Evolutionary conservation across 257 asterid genomes (phyloP).

Genomic region (Eustoma russellianum): DNA sequence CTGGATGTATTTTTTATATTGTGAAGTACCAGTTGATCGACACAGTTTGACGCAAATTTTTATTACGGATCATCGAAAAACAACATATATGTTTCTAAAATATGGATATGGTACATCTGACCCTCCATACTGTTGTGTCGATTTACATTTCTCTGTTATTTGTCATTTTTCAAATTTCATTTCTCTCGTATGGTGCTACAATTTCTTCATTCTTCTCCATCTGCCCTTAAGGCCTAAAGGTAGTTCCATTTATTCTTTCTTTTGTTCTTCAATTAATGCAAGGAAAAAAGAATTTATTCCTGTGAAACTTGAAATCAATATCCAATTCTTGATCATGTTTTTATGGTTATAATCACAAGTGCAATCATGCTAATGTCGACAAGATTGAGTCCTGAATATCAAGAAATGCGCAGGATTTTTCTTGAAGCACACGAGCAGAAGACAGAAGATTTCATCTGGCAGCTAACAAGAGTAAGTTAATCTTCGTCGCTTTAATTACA

Average conservation of each 20-base stretch:
- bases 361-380: background rate
- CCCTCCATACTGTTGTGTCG: no score
- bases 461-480: constrained; percentile 1
- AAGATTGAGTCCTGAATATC: background rate
- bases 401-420: background rate
- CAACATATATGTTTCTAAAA: no score
- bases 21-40: no score
- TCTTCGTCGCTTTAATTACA: background rate
- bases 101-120: no score
- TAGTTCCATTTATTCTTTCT: background rate
- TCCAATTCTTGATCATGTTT: background rate
- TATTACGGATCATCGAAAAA: no score
- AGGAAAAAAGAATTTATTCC: background rate
- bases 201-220: background rate
- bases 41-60: no score
- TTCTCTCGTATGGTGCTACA: background rate
- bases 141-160: no score
- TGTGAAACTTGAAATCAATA: no score
- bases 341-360: background rate
- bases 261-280: background rate
- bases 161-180: no score
- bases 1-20: no score
- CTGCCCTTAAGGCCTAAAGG: no score
- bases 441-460: background rate
- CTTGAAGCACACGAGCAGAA: background rate